Percentiles rank a stretch among this genome's conserved stretches.
Conservation (phyloP, 2,329 filamentous ascomycete genomes). For the Trichoderma gracile region DNA sequence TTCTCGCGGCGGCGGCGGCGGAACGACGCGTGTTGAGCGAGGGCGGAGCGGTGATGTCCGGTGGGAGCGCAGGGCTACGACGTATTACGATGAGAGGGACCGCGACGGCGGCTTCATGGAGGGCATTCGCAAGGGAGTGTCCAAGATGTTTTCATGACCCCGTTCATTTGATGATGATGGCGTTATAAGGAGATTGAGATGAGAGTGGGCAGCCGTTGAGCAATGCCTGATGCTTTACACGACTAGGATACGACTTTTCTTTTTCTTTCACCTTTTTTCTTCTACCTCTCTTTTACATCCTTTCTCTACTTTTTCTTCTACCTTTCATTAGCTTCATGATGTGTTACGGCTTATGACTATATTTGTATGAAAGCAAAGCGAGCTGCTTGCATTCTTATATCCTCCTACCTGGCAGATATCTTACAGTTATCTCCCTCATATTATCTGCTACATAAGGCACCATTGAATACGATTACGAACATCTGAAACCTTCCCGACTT, state of each 20-base stretch:
- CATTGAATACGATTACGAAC: neutral
- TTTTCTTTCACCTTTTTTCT: slow-evolving; percentile 2
- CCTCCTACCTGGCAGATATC: neutral
- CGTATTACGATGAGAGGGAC: slow-evolving; percentile 33
- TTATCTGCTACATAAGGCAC: neutral
- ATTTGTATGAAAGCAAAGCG: slow-evolving; percentile 8
- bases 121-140: slow-evolving; percentile 40
- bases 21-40: slow-evolving; percentile 37
- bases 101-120: slow-evolving; percentile 38
- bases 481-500: too few relatives aligned
- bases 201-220: slow-evolving; percentile 24
- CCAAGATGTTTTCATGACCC: slow-evolving; percentile 44
- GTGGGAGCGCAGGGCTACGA: slow-evolving; percentile 43
- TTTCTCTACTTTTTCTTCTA: neutral
- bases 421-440: neutral
- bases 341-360: slow-evolving; percentile 23
- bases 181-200: neutral
- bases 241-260: slow-evolving; percentile 16
- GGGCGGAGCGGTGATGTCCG: slow-evolving; percentile 39
- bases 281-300: neutral
- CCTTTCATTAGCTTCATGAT: neutral
- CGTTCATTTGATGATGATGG: neutral
- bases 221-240: slow-evolving; percentile 10
- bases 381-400: slow-evolving; percentile 5
- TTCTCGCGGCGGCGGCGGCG: neutral